Evolutionary conservation across 768 basidiomycete species (phyloP), one percentile per base, ranked within the genome.

Genomic region (Agrocybe praecox): DNA sequence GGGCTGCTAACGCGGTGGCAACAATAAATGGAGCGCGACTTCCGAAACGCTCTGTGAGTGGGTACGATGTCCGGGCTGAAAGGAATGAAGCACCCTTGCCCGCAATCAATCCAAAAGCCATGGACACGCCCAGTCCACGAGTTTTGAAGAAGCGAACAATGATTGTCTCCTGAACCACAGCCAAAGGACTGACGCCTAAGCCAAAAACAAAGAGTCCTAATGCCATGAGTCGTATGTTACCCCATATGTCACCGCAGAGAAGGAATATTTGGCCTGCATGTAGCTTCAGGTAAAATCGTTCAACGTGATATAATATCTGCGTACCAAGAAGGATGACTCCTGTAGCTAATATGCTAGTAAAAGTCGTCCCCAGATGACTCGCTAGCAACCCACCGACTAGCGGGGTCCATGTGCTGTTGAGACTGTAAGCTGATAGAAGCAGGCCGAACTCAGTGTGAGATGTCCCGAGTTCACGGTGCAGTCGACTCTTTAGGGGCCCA

Each of bases 161-260:
- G 60, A 92, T 92, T 6, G 88, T 88, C 69, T 94, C 92, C 73
- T 90, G 92, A 1, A 89, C 86, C 7, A 94, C 92, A 1, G 90
- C 85, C 6, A 94, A 75, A 0, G 92, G 92, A 61, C 88, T 87
- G 44, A 90, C 78, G 2, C 91, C 92, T 2, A 93, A 74, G 7
- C 92, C 92, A 64, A 90, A 93, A 43, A 92, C 72, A 62, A 92
- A 92, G 56, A 94, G 76, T 1, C 92, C 92, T 19, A 88, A 64
- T 2, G 85, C 80, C 89, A 92, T 92, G 22, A 86, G 52, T 12
- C 82, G 81, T n/a, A 92, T 77, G 64, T 77, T 80, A 21, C 77
- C 78, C 46, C 76, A 78, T 6, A 81, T 75, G 62, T 89, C 84
- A n/a, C 88, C 88, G 1, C 84, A 52, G 15, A 92, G 80, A 15